These are phyloP conservation scores for Hypoxylon sp. DNA, from an alignment of 2,329 filamentous ascomycete genomes.

Conservation along the genomic window DNA sequence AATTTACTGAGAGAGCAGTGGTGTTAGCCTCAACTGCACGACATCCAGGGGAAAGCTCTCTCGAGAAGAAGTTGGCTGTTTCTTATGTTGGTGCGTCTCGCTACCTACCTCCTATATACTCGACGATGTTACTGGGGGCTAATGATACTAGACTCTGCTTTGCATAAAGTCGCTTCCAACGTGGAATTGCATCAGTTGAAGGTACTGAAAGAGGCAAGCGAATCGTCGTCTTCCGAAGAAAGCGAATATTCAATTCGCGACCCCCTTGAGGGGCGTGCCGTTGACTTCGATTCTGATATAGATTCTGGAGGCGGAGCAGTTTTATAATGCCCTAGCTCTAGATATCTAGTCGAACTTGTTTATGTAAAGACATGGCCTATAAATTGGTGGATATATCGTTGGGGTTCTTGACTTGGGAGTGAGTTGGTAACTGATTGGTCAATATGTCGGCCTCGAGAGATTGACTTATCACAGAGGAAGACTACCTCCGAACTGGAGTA, in stretches of 20 bases:
- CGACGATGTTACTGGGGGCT: not conserved
- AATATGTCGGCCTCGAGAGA: not conserved
- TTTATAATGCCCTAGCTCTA: constrained; percentile 4
- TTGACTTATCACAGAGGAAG: not conserved
- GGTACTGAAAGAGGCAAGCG: constrained; percentile 15
- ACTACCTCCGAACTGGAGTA: not conserved
- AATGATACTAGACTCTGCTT: constrained; percentile 9
- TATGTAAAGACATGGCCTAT: not conserved
- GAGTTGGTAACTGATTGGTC: not conserved
- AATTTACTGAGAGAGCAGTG: constrained; percentile 39
- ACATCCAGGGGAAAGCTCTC: not conserved
- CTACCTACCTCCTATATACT: not conserved
- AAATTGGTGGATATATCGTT: not conserved
- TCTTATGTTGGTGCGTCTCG: constrained; percentile 16
- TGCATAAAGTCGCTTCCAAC: not conserved
- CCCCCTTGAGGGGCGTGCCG: constrained; percentile 48
- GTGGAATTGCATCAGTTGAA: not conserved
- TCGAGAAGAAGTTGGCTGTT: not conserved
- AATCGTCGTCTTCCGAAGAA: constrained; percentile 13
- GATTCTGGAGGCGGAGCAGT: constrained; percentile 19
- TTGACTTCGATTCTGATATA: constrained; percentile 52
- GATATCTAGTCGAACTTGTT: not conserved
- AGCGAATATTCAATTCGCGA: not conserved
- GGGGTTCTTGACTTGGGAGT: not conserved
- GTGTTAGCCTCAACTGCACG: not conserved